Evolutionary conservation across 129 eudicot genomes (phyloP).

Genomic region (Arctium minus): DNA sequence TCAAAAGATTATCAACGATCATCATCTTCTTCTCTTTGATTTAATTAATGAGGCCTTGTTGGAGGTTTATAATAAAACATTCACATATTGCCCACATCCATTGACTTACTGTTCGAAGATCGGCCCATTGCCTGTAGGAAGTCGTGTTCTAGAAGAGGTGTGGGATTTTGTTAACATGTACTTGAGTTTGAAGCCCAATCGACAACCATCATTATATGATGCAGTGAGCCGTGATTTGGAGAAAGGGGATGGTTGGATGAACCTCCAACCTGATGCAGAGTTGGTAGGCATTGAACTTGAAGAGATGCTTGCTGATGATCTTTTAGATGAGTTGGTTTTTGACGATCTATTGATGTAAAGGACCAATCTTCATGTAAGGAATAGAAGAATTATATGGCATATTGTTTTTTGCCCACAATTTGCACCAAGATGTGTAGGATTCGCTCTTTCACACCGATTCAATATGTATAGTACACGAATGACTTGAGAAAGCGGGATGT

Average conservation of each 20-base stretch:
- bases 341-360: constrained; percentile 44
- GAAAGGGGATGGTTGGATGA: constrained; percentile 79
- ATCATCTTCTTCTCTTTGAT: constrained; percentile 70
- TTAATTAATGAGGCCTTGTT: constrained; percentile 64
- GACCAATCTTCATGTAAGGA: neutral
- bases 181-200: constrained; percentile 46
- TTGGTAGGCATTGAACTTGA: constrained; percentile 78
- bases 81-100: constrained; percentile 51
- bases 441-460: neutral
- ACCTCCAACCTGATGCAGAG: constrained; percentile 79
- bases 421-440: neutral
- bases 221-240: constrained; percentile 56
- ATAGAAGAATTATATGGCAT: neutral
- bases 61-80: constrained; percentile 54
- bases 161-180: constrained; percentile 59
- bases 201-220: constrained; percentile 55
- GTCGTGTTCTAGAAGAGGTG: constrained; percentile 68
- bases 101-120: constrained; percentile 44
- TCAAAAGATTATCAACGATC: constrained; percentile 22
- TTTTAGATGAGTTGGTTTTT: constrained; percentile 56
- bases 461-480: neutral
- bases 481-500: neutral
- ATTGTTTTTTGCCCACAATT: neutral
- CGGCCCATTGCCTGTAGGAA: constrained; percentile 65
- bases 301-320: constrained; percentile 65